Evolutionary conservation across 176 grass and related monocot species (phyloP).

Genomic region (Bromus sterilis): DNA sequence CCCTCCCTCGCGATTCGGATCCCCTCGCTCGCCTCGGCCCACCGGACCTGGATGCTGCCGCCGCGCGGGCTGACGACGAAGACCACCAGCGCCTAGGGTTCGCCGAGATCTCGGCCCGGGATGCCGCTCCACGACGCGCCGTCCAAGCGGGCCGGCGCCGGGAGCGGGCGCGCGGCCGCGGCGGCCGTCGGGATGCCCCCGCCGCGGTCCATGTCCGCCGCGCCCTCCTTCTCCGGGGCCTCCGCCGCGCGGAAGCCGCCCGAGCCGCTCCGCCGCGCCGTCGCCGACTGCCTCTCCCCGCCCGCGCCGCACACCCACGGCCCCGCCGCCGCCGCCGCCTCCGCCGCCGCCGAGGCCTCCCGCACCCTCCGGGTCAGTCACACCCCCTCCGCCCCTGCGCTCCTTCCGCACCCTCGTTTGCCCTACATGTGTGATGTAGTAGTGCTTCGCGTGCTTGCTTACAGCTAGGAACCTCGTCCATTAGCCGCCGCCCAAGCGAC

Average conservation of each 20-base stretch:
- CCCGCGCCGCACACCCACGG: conserved; percentile 61
- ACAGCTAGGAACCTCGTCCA: not conserved
- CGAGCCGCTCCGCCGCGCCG: conserved; percentile 79
- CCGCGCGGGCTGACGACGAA: not conserved
- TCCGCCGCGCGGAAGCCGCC: conserved; percentile 52
- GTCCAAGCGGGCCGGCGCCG: conserved; percentile 29
- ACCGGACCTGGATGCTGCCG: not conserved
- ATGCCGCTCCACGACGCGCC: conserved; percentile 54
- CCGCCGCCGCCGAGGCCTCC: conserved; percentile 56
- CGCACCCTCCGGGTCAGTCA: conserved; percentile 71
- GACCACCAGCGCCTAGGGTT: not conserved
- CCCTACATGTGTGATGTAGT: not conserved
- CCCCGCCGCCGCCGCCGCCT: conserved; percentile 40
- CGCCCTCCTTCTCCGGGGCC: conserved; percentile 26
- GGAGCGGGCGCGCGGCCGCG: conserved; percentile 33
- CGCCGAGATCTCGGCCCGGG: not conserved
- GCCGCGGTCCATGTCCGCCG: conserved; percentile 26
- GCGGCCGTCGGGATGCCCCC: conserved; percentile 4
- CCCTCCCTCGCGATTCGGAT: not conserved
- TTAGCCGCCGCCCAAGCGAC: not conserved
- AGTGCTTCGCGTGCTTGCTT: not conserved
- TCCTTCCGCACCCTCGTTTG: not conserved
- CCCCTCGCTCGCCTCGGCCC: too few species aligned
- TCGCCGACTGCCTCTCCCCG: conserved; percentile 92
- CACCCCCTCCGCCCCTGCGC: not conserved